phyloP scores from a whole-genome alignment of 2,329 filamentous ascomycete species.

The Coniochaeta sp. region DNA sequence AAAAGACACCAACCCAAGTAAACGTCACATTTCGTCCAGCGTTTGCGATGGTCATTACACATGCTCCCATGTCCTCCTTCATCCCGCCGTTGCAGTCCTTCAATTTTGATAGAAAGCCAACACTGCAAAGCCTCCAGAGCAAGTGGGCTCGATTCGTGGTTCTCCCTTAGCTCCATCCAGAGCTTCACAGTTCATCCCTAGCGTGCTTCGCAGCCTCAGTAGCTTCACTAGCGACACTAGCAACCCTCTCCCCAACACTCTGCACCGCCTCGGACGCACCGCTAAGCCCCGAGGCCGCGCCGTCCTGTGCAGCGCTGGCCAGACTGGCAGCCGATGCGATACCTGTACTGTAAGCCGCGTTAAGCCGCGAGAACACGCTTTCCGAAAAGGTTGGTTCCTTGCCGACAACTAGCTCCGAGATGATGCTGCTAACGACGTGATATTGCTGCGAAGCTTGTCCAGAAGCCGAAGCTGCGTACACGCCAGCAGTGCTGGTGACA shows the following conservation, averaged over 20 bases:
- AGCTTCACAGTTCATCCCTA: slow-evolving; percentile 32
- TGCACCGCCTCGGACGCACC: slow-evolving; percentile 22
- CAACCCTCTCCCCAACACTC: slow-evolving; percentile 25
- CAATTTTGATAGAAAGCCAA: background rate
- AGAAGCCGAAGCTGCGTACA: slow-evolving; percentile 55
- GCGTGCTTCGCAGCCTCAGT: slow-evolving; percentile 27
- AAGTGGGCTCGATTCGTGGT: background rate
- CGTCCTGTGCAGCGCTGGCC: slow-evolving; percentile 23
- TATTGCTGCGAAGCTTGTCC: slow-evolving; percentile 57
- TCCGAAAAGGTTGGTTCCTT: slow-evolving; percentile 78
- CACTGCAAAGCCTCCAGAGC: background rate
- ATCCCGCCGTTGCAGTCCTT: background rate
- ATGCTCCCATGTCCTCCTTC: background rate
- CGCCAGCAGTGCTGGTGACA: slow-evolving; percentile 35
- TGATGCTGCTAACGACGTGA: slow-evolving; percentile 59
- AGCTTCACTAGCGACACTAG: slow-evolving; percentile 29
- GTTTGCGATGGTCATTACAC: background rate
- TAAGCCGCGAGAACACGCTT: slow-evolving; percentile 66
- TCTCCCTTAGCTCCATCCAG: background rate
- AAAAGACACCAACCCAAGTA: background rate
- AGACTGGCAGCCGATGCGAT: slow-evolving; percentile 43
- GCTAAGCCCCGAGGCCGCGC: slow-evolving; percentile 17
- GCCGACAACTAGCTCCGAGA: slow-evolving; percentile 69
- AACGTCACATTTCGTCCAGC: background rate
- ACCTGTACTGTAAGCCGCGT: slow-evolving; percentile 64